Conservation (phyloP, 129 eudicot genomes). For the Rutidosis leptorrhynchoides region DNA sequence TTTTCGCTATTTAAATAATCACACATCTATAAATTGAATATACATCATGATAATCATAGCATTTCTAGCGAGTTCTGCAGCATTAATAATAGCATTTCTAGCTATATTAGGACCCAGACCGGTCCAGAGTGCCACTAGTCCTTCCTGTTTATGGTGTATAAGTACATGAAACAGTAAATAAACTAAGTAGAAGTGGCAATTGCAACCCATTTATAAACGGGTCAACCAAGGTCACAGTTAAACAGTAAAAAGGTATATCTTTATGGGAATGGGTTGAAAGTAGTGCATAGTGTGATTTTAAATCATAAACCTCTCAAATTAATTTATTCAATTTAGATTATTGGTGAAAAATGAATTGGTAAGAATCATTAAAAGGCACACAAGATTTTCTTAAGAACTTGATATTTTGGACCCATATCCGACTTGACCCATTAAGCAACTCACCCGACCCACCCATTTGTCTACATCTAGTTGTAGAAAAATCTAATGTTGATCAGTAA, state of each 20-base stretch:
- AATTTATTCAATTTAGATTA: too few relatives aligned
- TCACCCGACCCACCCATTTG: neutral
- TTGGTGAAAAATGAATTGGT: too few relatives aligned
- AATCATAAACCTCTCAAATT: neutral
- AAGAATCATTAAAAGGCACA: too few relatives aligned
- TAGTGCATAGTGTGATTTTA: neutral
- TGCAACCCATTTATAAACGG: neutral
- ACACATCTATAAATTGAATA: too few relatives aligned
- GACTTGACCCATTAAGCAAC: neutral
- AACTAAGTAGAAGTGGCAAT: neutral
- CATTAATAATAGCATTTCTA: conserved; percentile 87
- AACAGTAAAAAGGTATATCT: neutral
- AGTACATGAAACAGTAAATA: neutral
- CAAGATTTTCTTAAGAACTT: too few relatives aligned
- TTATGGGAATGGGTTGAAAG: neutral
- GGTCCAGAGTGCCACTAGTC: conserved; percentile 81
- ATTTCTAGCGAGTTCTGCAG: conserved; percentile 97
- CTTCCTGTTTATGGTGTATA: conserved; percentile 52
- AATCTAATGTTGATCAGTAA: conserved; percentile 9
- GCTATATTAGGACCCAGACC: conserved; percentile 96
- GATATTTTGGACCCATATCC: neutral
- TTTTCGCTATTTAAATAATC: too few relatives aligned
- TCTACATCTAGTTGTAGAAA: neutral
- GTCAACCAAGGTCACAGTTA: neutral
- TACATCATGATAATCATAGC: too few relatives aligned